Evolutionary conservation across 495 filamentous ascomycete genomes (phyloP).

Genomic region (Penicillium subrubescens): DNA sequence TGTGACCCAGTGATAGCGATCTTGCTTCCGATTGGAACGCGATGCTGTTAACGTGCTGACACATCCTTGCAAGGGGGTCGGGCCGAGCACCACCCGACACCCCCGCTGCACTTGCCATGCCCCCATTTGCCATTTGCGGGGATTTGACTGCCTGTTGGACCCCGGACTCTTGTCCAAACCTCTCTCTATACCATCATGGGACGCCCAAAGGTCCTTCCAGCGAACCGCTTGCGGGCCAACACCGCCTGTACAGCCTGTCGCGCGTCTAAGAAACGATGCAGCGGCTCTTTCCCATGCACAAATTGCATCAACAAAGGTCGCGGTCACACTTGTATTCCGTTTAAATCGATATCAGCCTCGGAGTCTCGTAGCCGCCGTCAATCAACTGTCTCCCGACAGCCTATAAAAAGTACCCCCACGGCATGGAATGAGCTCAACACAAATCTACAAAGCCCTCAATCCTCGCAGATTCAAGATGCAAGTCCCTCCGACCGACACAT

Average conservation of each 20-base stretch:
- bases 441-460: background rate
- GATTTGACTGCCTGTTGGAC: background rate
- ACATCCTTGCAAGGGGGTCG: background rate
- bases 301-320: slow-evolving; percentile 39
- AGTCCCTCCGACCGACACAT: slow-evolving; percentile 5
- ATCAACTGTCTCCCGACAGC: background rate
- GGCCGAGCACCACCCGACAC: background rate
- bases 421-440: background rate
- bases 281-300: slow-evolving; percentile 41
- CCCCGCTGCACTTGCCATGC: background rate
- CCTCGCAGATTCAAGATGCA: background rate
- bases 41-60: background rate
- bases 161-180: slow-evolving; percentile 9
- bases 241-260: slow-evolving; percentile 42
- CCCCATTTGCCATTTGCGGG: background rate
- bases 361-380: slow-evolving; percentile 11
- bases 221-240: slow-evolving; percentile 38
- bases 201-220: slow-evolving; percentile 40
- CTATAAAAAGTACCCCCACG: background rate
- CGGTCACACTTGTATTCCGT: slow-evolving; percentile 36
- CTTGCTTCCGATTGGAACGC: background rate
- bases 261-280: slow-evolving; percentile 44
- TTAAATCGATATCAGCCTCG: slow-evolving; percentile 22
- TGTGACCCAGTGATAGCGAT: background rate
- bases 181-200: slow-evolving; percentile 32